Conservation (phyloP, 192 early-diverging fungal species). For the Coemansia sp. region DNA sequence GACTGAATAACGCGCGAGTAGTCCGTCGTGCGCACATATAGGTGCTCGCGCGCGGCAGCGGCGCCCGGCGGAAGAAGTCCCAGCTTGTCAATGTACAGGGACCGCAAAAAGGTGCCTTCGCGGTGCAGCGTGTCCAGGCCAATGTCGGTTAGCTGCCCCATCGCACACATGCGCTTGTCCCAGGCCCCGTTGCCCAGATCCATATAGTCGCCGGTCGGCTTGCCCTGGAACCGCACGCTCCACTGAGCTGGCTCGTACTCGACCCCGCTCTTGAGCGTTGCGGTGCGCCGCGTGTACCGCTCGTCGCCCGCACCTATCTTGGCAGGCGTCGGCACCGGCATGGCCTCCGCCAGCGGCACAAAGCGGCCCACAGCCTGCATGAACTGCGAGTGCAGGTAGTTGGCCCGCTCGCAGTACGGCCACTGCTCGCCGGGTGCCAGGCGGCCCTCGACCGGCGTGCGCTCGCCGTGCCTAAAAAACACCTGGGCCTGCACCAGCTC, state of each 20-base stretch:
- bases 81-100: conserved; percentile 49
- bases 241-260: conserved; percentile 32
- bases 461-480: conserved; percentile 43
- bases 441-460: conserved; percentile 11
- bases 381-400: conserved; percentile 28
- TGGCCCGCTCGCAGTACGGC: conserved; percentile 23
- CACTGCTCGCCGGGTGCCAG: conserved; percentile 5
- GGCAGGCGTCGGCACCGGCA: conserved; percentile 15
- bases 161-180: conserved; percentile 14
- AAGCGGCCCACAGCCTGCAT: conserved; percentile 30
- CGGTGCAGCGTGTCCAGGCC: conserved; percentile 46
- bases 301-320: not conserved
- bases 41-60: conserved; percentile 8
- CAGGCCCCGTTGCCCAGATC: not conserved
- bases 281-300: conserved; percentile 13
- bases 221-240: conserved; percentile 13
- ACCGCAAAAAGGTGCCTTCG: conserved; percentile 41
- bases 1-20: conserved; percentile 62
- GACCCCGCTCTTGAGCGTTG: conserved; percentile 17
- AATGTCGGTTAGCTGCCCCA: conserved; percentile 53
- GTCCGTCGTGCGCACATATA: conserved; percentile 55
- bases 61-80: conserved; percentile 14
- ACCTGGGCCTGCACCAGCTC: conserved; percentile 37
- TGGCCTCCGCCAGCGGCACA: conserved; percentile 13
- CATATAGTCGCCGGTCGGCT: not conserved